Conservation (phyloP, 148 eudicot genomes). For the Chenopodium suecicum region DNA sequence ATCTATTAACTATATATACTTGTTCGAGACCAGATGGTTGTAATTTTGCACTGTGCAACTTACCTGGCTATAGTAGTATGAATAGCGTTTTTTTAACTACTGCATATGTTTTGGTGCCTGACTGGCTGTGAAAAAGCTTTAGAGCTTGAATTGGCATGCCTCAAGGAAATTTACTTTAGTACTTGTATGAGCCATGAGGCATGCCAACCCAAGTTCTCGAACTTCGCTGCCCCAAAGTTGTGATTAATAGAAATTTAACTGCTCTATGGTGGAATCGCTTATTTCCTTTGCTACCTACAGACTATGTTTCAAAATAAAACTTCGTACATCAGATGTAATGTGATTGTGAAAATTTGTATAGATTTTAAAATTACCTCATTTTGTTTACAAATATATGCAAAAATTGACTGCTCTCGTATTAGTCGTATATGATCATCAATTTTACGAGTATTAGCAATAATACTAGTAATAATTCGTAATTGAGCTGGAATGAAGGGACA, state of each 20-base stretch:
- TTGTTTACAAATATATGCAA: too few species aligned
- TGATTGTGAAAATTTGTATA: too few species aligned
- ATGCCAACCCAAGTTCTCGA: conserved; percentile 15
- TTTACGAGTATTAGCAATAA: too few species aligned
- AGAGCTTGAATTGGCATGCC: conserved; percentile 14
- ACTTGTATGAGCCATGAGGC: conserved; percentile 10
- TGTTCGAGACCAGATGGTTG: conserved; percentile 23
- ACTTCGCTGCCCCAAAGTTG: background rate
- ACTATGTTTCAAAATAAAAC: background rate
- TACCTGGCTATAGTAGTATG: conserved; percentile 19
- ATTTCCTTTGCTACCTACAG: background rate
- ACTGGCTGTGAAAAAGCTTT: background rate
- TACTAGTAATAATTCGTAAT: too few species aligned
- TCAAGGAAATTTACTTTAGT: conserved; percentile 2
- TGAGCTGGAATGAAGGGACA: too few species aligned
- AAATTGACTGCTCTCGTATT: too few species aligned
- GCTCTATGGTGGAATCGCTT: background rate
- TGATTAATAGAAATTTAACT: background rate
- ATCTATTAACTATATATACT: conserved; percentile 11
- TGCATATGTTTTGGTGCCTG: conserved; percentile 1
- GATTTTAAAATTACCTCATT: too few species aligned
- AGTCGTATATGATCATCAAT: too few species aligned
- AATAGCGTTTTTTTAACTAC: conserved; percentile 6
- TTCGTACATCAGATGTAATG: too few species aligned
- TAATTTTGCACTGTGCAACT: conserved; percentile 27